Percentiles rank a stretch among this genome's conserved stretches.
phyloP scores from a whole-genome alignment of 345 rosid genomes.

The Populus tremula region DNA sequence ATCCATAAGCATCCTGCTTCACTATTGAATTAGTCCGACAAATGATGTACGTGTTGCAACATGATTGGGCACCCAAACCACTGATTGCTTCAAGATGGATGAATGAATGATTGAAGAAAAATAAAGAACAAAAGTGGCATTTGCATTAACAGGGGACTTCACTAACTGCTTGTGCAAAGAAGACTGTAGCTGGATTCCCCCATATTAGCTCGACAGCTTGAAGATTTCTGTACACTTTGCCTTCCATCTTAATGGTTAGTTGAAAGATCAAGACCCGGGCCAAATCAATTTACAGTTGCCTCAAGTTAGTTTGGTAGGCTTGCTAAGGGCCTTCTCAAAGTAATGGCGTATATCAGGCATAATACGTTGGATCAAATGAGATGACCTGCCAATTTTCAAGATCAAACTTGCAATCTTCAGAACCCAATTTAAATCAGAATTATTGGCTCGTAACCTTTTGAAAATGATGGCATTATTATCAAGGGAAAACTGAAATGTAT shows the following conservation, averaged over 20 bases:
- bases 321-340: constrained; percentile 40
- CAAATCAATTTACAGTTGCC: constrained; percentile 20
- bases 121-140: background rate
- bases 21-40: background rate
- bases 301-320: constrained; percentile 30
- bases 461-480: background rate
- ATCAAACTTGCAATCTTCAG: background rate
- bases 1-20: background rate
- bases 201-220: background rate
- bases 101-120: background rate
- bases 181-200: background rate
- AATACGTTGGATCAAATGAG: constrained; percentile 34
- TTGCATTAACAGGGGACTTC: background rate
- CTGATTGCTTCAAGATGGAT: background rate
- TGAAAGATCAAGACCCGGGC: background rate
- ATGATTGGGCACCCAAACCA: background rate
- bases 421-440: background rate
- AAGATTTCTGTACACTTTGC: constrained; percentile 21
- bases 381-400: constrained; percentile 41
- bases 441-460: background rate
- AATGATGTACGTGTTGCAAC: background rate
- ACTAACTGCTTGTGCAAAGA: background rate
- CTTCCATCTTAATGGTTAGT: constrained; percentile 1
- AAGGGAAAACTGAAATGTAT: too few relatives aligned
- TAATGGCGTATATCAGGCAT: constrained; percentile 53